Evolutionary conservation across 331 rosid species (phyloP).

Genomic region (Cydonia oblonga): DNA sequence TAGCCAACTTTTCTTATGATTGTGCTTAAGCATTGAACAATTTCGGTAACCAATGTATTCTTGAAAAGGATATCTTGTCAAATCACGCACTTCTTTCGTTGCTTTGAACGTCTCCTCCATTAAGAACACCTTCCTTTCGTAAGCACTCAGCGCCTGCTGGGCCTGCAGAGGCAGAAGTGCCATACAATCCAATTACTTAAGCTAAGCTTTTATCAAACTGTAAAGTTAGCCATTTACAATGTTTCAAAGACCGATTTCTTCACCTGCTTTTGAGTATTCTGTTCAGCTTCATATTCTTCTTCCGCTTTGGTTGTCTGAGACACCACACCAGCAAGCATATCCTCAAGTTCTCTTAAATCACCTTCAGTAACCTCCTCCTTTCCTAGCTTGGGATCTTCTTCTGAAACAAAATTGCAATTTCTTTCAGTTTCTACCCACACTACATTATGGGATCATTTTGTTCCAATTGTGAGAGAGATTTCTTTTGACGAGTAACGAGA

Average conservation of each 20-base stretch:
- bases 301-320: slow-evolving; percentile 40
- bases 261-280: slow-evolving; percentile 37
- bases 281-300: slow-evolving; percentile 35
- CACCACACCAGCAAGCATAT: slow-evolving; percentile 26
- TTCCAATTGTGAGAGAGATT: not conserved
- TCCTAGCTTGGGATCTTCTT: slow-evolving; percentile 15
- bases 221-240: not conserved
- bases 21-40: not conserved
- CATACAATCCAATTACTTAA: slow-evolving; percentile 1
- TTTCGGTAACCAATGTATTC: not conserved
- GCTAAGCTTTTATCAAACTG: not conserved
- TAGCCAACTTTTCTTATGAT: not conserved
- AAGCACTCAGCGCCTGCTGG: slow-evolving; percentile 36
- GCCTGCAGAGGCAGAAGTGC: slow-evolving; percentile 41
- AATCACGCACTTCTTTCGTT: slow-evolving; percentile 34
- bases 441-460: not conserved
- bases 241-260: slow-evolving; percentile 5
- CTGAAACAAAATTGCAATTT: slow-evolving; percentile 24
- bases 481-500: not conserved
- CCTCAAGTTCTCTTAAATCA: slow-evolving; percentile 30
- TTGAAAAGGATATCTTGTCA: slow-evolving; percentile 59
- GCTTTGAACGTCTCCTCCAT: slow-evolving; percentile 33
- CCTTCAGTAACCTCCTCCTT: slow-evolving; percentile 30
- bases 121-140: slow-evolving; percentile 41
- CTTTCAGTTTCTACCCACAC: slow-evolving; percentile 4